Base-by-base conservation (phyloP, 2,329 filamentous ascomycete species). In the Penicillium verrucosum region DNA sequence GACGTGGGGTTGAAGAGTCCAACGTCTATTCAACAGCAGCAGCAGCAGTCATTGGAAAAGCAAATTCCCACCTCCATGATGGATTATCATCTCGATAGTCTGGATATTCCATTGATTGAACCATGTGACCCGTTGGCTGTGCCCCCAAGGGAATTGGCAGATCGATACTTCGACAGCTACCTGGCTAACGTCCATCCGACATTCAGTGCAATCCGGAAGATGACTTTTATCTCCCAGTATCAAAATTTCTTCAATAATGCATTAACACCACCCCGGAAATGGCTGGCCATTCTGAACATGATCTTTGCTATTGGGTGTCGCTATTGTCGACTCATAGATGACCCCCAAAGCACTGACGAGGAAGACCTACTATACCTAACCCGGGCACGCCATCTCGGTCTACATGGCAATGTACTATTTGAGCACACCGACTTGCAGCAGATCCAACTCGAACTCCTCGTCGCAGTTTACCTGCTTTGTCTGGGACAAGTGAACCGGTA, bases 261-360 rank as follows among this genome's bases (percentile, higher is more conserved):
- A 4, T 61, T 57, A 12, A 69, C 69, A 4, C 72, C 73, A 2
- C 70, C 69, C 0, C 61, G 59, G 25, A 70, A 71, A 55, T 76
- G 74, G 74, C 65, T 78, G 5, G 75, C 75, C 1, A 74, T 77
- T n/a, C 54, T 79, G 50, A 78, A 79, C 54, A 69, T 78, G 65
- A 71, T 79, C n/a, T 76, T 79, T 51, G 77, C 77, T 5, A 74
- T 79, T 54, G 75, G 73, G 2, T 75, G 74, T 56, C 71, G 70
- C 32, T 73, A 76, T 56, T 70, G 69, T 21, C 71, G 70, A n/a
- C 61, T 76, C 7, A 63, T 68, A 16, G 60, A 73, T 34, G 57
- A 62, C 2, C 67, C 64, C 51, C 59, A 54, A 34, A 60, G 60
- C 1, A 32, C 34, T 2, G 68, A 71, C 34, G 64, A 68, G n/a